phyloP scores from a whole-genome alignment of 2,329 filamentous ascomycete genomes.

The Cylindrodendrum hubeiense region DNA sequence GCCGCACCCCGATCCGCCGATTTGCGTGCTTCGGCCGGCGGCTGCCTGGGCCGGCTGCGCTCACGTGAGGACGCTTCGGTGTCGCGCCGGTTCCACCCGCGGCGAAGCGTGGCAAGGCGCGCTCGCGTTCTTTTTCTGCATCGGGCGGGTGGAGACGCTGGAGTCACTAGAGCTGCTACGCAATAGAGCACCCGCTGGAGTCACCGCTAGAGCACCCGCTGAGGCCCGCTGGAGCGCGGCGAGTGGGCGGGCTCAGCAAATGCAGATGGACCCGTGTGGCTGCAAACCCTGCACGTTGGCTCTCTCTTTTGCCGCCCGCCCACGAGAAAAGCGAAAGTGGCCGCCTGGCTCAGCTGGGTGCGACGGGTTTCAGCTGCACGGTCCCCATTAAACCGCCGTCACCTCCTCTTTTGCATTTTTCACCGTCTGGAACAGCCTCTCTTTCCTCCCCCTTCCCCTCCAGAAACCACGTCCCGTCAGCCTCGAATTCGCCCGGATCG shows the following conservation, averaged over 20 bases:
- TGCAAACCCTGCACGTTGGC: neutral
- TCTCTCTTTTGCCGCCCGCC: neutral
- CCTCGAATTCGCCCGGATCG: neutral
- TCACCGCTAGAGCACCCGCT: neutral
- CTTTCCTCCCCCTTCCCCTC: neutral
- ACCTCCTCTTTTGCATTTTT: constrained; percentile 16
- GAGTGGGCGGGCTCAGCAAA: neutral
- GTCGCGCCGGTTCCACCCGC: constrained; percentile 47
- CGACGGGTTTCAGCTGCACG: constrained; percentile 23
- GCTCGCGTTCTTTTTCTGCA: constrained; percentile 13
- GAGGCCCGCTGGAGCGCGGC: neutral
- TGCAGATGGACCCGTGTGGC: constrained; percentile 1
- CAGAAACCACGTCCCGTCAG: neutral
- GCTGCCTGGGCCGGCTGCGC: constrained; percentile 45
- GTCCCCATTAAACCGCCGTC: constrained; percentile 9
- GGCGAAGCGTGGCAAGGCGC: constrained; percentile 31
- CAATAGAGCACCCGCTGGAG: neutral
- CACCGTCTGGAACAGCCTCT: neutral
- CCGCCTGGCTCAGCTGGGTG: constrained; percentile 12
- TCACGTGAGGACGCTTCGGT: constrained; percentile 54
- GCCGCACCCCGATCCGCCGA: neutral
- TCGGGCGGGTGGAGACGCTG: neutral
- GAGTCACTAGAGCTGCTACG: too few species aligned
- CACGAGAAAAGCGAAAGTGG: constrained; percentile 11
- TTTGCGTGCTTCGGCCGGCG: neutral